These are phyloP conservation scores for Barbatosphaeria neglecta DNA, from an alignment of 495 filamentous ascomycete species.

Conservation along the genomic window DNA sequence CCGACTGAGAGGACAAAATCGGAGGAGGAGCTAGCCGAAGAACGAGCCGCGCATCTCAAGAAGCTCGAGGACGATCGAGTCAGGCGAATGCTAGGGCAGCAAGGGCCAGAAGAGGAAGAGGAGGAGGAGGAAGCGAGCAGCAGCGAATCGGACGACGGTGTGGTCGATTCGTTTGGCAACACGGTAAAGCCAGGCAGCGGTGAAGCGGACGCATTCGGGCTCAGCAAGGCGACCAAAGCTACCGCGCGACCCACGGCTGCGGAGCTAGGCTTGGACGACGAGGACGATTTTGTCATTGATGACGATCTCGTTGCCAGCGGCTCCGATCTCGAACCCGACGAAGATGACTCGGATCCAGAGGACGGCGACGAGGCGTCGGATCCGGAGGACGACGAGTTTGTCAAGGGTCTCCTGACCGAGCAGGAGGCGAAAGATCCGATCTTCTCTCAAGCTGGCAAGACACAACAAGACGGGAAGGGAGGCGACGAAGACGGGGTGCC, in stretches of 20 bases:
- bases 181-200: slow-evolving; percentile 20
- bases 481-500: slow-evolving; percentile 45
- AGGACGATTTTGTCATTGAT: slow-evolving; percentile 86
- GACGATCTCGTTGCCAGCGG: slow-evolving; percentile 68
- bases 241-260: slow-evolving; percentile 25
- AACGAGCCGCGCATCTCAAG: slow-evolving; percentile 62
- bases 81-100: slow-evolving; percentile 62
- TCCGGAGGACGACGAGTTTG: slow-evolving; percentile 57
- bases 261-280: slow-evolving; percentile 62
- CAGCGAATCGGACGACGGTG: slow-evolving; percentile 16
- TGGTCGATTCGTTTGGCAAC: slow-evolving; percentile 1
- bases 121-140: slow-evolving; percentile 30
- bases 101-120: slow-evolving; percentile 33
- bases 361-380: slow-evolving; percentile 15
- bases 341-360: slow-evolving; percentile 37
- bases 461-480: slow-evolving; percentile 14
- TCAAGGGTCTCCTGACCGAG: slow-evolving; percentile 48
- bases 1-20: slow-evolving; percentile 86
- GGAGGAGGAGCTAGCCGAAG: slow-evolving; percentile 70
- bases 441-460: slow-evolving; percentile 21
- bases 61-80: slow-evolving; percentile 67
- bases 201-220: slow-evolving; percentile 41
- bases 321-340: slow-evolving; percentile 48
- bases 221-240: slow-evolving; percentile 44
- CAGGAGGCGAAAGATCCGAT: slow-evolving; percentile 34